Evolutionary conservation across 495 filamentous ascomycete species (phyloP), one percentile per base, ranked within the genome.

Genomic region (Annulohypoxylon moriforme): DNA sequence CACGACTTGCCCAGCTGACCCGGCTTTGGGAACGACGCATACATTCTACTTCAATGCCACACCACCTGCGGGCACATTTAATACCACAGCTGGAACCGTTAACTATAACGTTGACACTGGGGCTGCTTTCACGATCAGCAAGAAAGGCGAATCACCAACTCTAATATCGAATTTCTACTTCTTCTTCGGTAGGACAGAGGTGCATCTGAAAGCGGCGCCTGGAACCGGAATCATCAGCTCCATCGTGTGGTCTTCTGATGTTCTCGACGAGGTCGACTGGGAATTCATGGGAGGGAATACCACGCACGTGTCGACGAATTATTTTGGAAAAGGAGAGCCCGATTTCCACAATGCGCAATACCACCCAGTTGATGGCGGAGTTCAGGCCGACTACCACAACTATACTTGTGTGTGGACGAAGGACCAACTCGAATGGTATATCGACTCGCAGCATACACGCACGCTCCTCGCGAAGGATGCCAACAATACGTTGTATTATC

Each of bases 181-280:
- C 83, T 89, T 94, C 81, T 94, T 90, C 72, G 93, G 93, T 46
- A 85, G 86, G 64, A 84, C 91, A 47, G 89, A 91, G 72, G 87
- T 94, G 40, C 83, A 81, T 60, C 86, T 94, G 84, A 90, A 94
- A 82, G 89, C 91, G 9, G 88, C 94, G 7, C 80, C 81, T 4
- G 94, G 94, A 18, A 82, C 80, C 14, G 94, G 94, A 67, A 89
- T 97, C 66, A 89, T 96, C 76, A 94, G 91, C 80, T 93, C 90
- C 63, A 88, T 94, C 58, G 93, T 96, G 42, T 83, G 95, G 73
- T 87, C 93, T 72, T 94, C 92, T 33, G 94, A 96, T 71, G 89
- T 92, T 71, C 84, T 96, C 18, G 94, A 97, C 75, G 94, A 97
- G 76, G 91, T 97, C 62, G 94, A 97, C 78, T 95, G 91, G 90